phyloP scores from a whole-genome alignment of 306 rosid species.

The Astragalus glycyphyllos region DNA sequence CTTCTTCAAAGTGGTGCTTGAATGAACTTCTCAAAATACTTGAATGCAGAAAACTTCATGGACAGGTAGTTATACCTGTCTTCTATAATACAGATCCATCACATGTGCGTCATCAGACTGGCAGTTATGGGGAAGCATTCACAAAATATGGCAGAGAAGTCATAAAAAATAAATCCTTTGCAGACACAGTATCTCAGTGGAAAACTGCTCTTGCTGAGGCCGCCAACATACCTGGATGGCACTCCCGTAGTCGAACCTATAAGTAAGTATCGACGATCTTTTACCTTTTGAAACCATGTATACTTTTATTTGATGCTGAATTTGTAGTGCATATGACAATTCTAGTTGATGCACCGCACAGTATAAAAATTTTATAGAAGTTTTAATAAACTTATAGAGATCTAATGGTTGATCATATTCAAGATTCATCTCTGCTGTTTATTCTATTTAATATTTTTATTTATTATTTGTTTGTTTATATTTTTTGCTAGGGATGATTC shows the following conservation, averaged over 20 bases:
- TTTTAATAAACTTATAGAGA: too few relatives aligned
- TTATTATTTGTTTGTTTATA: background rate
- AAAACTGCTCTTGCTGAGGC: constrained; percentile 34
- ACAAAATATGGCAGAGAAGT: background rate
- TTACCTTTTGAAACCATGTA: too few relatives aligned
- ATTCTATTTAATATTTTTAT: background rate
- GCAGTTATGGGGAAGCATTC: constrained; percentile 4
- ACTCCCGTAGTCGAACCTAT: background rate
- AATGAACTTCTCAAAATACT: constrained; percentile 36
- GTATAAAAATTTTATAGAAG: too few relatives aligned
- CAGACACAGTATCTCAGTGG: background rate
- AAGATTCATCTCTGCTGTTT: background rate
- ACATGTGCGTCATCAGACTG: background rate
- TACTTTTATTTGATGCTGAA: too few relatives aligned
- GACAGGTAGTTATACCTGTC: constrained; percentile 38
- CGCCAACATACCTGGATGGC: constrained; percentile 45
- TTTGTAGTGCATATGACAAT: too few relatives aligned
- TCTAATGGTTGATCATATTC: too few relatives aligned
- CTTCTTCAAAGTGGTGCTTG: constrained; percentile 43
- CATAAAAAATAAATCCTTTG: background rate
- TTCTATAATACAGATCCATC: constrained; percentile 31
- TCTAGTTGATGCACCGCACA: too few relatives aligned
- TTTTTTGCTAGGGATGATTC: constrained; percentile 29
- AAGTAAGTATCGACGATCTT: background rate
- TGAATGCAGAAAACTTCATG: constrained; percentile 6